Conservation (phyloP, 495 filamentous ascomycete species). For the Tuber borchii region DNA sequence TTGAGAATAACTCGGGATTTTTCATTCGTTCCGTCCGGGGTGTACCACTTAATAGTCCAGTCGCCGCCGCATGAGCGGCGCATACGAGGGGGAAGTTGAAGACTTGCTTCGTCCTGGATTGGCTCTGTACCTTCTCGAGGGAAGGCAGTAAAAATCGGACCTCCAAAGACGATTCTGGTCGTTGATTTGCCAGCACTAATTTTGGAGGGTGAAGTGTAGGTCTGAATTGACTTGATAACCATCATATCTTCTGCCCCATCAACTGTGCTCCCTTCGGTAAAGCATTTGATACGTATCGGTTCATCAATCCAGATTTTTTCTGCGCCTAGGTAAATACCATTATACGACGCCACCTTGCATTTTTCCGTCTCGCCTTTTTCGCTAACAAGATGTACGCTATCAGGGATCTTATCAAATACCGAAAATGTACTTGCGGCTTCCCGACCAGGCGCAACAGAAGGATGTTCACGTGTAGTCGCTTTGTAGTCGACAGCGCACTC, state of each 20-base stretch:
- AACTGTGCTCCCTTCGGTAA: conserved; percentile 20
- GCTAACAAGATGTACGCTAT: conserved; percentile 7
- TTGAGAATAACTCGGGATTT: conserved; percentile 15
- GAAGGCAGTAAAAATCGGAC: conserved; percentile 28
- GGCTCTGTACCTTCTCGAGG: conserved; percentile 21
- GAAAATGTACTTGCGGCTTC: conserved; percentile 49
- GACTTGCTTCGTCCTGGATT: neutral
- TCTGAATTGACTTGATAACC: conserved; percentile 30
- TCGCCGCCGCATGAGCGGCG: conserved; percentile 19
- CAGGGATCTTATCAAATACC: conserved; percentile 48
- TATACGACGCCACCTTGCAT: conserved; percentile 41
- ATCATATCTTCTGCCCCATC: conserved; percentile 33
- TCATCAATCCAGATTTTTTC: conserved; percentile 59
- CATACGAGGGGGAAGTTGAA: conserved; percentile 34
- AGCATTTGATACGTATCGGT: conserved; percentile 47
- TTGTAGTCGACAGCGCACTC: conserved; percentile 7
- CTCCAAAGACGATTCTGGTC: conserved; percentile 22
- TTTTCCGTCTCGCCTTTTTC: conserved; percentile 4
- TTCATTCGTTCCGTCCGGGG: conserved; percentile 12
- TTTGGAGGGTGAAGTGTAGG: conserved; percentile 14
- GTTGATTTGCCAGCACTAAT: conserved; percentile 9
- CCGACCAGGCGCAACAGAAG: conserved; percentile 26
- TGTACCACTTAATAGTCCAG: conserved; percentile 28
- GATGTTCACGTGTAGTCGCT: conserved; percentile 21
- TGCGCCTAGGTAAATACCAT: conserved; percentile 54